A percentile compares a stretch with the other conserved stretches of the same genome.
phyloP scores from a whole-genome alignment of 371 early-diverging fungal species.

The Vairimorpha ceranae region DNA sequence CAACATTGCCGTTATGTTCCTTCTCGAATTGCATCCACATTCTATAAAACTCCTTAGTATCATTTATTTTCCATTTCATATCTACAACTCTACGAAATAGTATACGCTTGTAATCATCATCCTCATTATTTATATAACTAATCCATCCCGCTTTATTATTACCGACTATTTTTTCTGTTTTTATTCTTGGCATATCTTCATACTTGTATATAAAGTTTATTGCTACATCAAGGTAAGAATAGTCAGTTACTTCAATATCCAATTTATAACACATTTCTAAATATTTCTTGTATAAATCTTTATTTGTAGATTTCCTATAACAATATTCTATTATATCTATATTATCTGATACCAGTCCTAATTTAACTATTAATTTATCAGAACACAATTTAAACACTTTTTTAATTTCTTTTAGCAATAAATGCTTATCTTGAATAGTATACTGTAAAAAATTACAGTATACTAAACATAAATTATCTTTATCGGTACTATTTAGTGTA shows the following conservation, averaged over 20 bases:
- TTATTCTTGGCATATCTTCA: conserved; percentile 16
- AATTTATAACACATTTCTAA: conserved; percentile 28
- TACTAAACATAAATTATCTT: conserved; percentile 24
- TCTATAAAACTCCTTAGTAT: conserved; percentile 41
- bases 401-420: not conserved
- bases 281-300: conserved; percentile 4
- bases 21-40: conserved; percentile 51
- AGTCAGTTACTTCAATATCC: not conserved
- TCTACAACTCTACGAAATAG: conserved; percentile 35
- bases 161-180: conserved; percentile 33
- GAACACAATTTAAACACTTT: conserved; percentile 7
- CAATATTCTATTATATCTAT: conserved; percentile 10
- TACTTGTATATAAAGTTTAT: conserved; percentile 36
- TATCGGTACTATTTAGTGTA: conserved; percentile 22
- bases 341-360: not conserved
- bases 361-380: conserved; percentile 7
- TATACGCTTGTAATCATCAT: conserved; percentile 14
- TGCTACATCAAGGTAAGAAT: not conserved
- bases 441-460: conserved; percentile 40
- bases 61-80: conserved; percentile 26
- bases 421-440: not conserved
- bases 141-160: conserved; percentile 22
- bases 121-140: conserved; percentile 27
- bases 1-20: conserved; percentile 36
- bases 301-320: conserved; percentile 15